Evolutionary conservation across 2,329 filamentous ascomycete species (phyloP), one percentile per base, ranked within the genome.

Genomic region (Pyrenophora teres): DNA sequence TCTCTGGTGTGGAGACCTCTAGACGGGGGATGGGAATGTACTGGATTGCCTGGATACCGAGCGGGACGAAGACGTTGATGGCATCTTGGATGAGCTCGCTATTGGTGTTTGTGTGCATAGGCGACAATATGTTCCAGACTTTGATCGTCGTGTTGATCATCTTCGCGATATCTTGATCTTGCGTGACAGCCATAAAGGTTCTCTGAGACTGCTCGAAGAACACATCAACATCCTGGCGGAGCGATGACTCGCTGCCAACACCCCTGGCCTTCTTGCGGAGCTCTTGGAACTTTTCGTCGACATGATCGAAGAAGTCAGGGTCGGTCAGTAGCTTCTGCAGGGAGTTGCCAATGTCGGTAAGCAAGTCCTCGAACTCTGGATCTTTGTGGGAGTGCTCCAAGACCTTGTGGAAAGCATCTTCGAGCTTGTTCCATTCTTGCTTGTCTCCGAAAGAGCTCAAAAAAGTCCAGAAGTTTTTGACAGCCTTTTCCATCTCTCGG

Each of bases 11-110:
- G 0, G 90, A 88, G 4, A 97, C 80, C 72, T 97, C 93, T n/a
- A 97, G 75, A 4, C 93, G 87, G 0, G 92, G 92, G 45, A 97
- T 94, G 0, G 93, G 93, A 3, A 97, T 78, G 73, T 91, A 92
- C 70, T 97, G 92, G 27, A 97, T 81, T 2, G 85, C 84, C 59
- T 90, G 82, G 50, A 97, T 83, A 3, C 92, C 67, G 10, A 91
- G 77, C 0, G 93, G 93, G 4, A 94, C 79, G 68, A 97, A 92
- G 10, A 93, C 85, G 52, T 93, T 88, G 60, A 91, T 81, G 3
- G 85, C 78, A 69, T 97, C 93, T 2, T 85, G 80, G 3, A 94
- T 75, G 1, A 97, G 79, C 23, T 91, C 87, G 0, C 80, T 77
- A 67, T 92, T 93, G 16, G 84, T 80, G 45, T 84, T 81, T 3